A percentile compares a stretch with the other conserved stretches of the same genome.
These are phyloP conservation scores for Ramichloridium luteum DNA, from an alignment of 2,329 filamentous ascomycete species.

Conservation along the genomic window DNA sequence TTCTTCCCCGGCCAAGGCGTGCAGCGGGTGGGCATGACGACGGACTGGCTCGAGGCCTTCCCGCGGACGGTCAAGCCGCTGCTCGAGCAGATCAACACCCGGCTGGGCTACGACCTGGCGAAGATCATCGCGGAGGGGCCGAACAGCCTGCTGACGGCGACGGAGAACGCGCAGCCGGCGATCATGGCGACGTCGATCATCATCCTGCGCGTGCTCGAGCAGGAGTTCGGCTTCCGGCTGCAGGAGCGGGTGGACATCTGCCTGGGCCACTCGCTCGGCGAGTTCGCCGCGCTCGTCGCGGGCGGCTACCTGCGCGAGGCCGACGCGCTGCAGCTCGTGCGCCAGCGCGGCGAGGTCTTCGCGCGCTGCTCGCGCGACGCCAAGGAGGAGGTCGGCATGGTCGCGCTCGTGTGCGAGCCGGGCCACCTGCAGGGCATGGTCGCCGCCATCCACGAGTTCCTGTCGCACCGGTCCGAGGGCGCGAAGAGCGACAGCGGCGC, in stretches of 20 bases:
- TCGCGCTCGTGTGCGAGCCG: conserved; percentile 79
- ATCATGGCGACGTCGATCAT: conserved; percentile 93
- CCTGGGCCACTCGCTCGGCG: conserved; percentile 80
- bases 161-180: conserved; percentile 81
- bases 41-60: conserved; percentile 78
- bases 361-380: conserved; percentile 59
- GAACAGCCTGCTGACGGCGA: conserved; percentile 62
- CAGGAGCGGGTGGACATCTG: conserved; percentile 64
- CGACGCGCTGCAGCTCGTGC: conserved; percentile 67
- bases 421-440: conserved; percentile 59
- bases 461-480: conserved; percentile 53
- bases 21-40: conserved; percentile 26
- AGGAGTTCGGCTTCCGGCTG: conserved; percentile 67
- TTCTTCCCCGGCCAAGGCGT: conserved; percentile 30
- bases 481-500: conserved; percentile 49
- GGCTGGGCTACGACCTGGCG: conserved; percentile 62
- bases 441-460: conserved; percentile 63
- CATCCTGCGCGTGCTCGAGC: conserved; percentile 75
- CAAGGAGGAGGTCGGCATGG: conserved; percentile 75
- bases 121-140: conserved; percentile 69
- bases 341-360: conserved; percentile 71
- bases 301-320: conserved; percentile 66
- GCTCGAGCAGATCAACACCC: conserved; percentile 72
- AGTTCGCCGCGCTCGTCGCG: conserved; percentile 82
- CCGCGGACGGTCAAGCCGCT: conserved; percentile 64